A percentile compares a stretch with the other conserved stretches of the same genome.
These are phyloP conservation scores for Cyberlindnera xylosilytica DNA, from an alignment of 805 yeast species.

Conservation along the genomic window DNA sequence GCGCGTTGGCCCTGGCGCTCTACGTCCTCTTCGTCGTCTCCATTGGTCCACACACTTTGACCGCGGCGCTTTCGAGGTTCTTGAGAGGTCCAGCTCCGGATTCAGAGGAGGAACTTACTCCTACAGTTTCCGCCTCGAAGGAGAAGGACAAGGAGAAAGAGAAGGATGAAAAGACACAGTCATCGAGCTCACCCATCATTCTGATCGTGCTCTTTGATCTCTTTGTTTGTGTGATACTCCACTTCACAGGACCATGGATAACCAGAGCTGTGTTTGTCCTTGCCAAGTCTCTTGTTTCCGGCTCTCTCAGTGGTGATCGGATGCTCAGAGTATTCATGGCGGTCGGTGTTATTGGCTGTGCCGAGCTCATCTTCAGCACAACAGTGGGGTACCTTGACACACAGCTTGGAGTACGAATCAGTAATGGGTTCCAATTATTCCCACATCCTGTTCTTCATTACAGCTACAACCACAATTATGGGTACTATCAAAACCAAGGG, in stretches of 20 bases:
- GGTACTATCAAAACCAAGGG: slow-evolving; percentile 2
- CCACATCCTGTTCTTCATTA: slow-evolving; percentile 18
- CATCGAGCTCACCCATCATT: slow-evolving; percentile 12
- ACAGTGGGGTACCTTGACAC: slow-evolving; percentile 8
- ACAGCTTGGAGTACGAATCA: slow-evolving; percentile 10
- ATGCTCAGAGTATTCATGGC: slow-evolving; percentile 10
- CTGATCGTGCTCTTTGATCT: slow-evolving; percentile 22
- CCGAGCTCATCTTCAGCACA: slow-evolving; percentile 17
- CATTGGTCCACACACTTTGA: slow-evolving; percentile 4
- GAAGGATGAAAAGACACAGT: slow-evolving; percentile 5
- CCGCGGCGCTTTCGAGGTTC: slow-evolving; percentile 6
- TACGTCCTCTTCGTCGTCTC: slow-evolving; percentile 11
- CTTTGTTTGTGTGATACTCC: slow-evolving; percentile 16
- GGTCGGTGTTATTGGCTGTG: slow-evolving; percentile 5
- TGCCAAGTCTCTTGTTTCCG: slow-evolving; percentile 24
- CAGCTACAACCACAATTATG: slow-evolving; percentile 1
- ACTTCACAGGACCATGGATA: slow-evolving; percentile 22
- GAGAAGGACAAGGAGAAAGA: slow-evolving; percentile 8
- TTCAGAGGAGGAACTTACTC: not conserved
- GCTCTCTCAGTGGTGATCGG: slow-evolving; percentile 21
- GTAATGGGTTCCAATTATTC: slow-evolving; percentile 17
- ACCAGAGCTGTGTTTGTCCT: slow-evolving; percentile 22
- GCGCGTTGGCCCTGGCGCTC: slow-evolving; percentile 16
- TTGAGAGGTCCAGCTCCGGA: slow-evolving; percentile 3
- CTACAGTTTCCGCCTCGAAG: slow-evolving; percentile 1